Conservation (phyloP, 2,329 filamentous ascomycete genomes). For the Tolypocladium amazonense region DNA sequence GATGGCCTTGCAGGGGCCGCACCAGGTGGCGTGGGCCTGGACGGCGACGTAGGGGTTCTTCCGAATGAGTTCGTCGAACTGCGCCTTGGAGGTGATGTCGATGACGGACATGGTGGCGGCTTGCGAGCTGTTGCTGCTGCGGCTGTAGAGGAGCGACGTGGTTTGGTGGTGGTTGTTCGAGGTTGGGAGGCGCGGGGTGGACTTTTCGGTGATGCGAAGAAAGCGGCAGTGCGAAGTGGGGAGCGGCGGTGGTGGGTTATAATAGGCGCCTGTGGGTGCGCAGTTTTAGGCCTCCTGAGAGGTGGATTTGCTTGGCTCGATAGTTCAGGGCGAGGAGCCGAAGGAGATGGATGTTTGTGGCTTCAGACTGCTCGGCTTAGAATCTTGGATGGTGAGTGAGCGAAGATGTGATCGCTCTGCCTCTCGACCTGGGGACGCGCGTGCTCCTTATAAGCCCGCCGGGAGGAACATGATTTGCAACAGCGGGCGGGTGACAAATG, state of each 20-base stretch:
- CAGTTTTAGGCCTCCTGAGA: not conserved
- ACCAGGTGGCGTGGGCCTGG: slow-evolving; percentile 52
- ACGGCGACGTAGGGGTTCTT: slow-evolving; percentile 40
- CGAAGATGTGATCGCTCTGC: too few relatives aligned
- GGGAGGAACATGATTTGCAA: not conserved
- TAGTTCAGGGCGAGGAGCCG: not conserved
- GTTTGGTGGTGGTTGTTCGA: not conserved
- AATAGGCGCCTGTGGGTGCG: not conserved
- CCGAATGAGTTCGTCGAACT: slow-evolving; percentile 38
- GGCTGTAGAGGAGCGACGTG: not conserved
- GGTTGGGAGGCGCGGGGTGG: not conserved
- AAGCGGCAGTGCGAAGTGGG: not conserved
- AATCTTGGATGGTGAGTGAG: not conserved
- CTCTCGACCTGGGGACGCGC: not conserved
- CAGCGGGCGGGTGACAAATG: not conserved
- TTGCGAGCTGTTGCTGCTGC: not conserved
- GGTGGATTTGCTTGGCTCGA: not conserved
- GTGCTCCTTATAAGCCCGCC: not conserved
- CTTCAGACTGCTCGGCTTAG: not conserved
- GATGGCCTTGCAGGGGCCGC: slow-evolving; percentile 49
- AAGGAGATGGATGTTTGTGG: not conserved
- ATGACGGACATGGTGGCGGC: slow-evolving; percentile 15
- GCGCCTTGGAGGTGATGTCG: slow-evolving; percentile 28
- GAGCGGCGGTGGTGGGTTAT: not conserved
- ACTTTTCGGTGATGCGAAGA: not conserved